These are phyloP conservation scores for Aspergillus floridensis DNA, from an alignment of 2,329 filamentous ascomycete genomes.

Conservation along the genomic window DNA sequence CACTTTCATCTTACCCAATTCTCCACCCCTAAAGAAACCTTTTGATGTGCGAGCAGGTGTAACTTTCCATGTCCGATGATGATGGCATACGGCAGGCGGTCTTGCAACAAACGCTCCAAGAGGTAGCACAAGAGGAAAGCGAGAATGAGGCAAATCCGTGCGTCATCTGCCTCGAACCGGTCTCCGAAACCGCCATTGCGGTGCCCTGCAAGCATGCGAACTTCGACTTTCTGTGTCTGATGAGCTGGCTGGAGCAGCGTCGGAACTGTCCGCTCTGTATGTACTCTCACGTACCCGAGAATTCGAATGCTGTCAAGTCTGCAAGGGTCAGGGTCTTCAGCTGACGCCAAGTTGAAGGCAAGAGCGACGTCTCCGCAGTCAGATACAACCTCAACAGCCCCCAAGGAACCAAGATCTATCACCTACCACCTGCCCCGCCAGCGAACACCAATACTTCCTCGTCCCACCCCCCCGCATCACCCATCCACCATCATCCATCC, in stretches of 20 bases:
- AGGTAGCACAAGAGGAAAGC: constrained; percentile 40
- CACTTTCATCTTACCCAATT: neutral
- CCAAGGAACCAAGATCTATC: constrained; percentile 58
- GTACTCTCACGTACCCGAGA: constrained; percentile 12
- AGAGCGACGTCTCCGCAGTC: constrained; percentile 56
- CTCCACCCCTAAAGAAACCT: neutral
- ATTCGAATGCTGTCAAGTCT: neutral
- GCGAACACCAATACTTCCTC: constrained; percentile 12
- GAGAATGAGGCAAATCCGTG: constrained; percentile 55
- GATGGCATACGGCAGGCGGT: constrained; percentile 44
- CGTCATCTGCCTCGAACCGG: constrained; percentile 79
- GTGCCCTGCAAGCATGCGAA: constrained; percentile 74
- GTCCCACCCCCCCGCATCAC: constrained; percentile 5
- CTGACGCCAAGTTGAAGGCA: constrained; percentile 39
- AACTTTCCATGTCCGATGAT: constrained; percentile 38
- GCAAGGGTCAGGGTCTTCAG: neutral
- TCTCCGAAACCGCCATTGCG: constrained; percentile 70
- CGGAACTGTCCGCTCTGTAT: constrained; percentile 77
- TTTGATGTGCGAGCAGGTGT: neutral
- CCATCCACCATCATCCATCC: constrained; percentile 10
- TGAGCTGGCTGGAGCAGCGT: constrained; percentile 74
- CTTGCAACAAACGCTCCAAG: constrained; percentile 45
- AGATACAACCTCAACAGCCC: constrained; percentile 61
- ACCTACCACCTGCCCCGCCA: constrained; percentile 42
- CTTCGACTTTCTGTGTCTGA: constrained; percentile 83